phyloP scores from a whole-genome alignment of 2,329 filamentous ascomycete species.

The Colletotrichum theobromicola region DNA sequence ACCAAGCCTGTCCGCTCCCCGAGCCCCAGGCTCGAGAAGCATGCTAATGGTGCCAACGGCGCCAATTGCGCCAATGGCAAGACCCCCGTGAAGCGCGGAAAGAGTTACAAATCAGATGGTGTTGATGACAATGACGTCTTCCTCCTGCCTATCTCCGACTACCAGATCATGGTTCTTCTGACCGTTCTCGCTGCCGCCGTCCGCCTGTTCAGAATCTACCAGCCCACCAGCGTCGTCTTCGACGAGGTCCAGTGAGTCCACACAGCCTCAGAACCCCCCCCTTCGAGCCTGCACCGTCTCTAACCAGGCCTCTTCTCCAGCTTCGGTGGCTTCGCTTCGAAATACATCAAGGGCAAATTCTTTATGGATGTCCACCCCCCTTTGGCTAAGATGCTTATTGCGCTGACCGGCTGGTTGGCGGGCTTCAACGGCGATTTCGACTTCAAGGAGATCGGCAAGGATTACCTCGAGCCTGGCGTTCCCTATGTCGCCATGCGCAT shows the following conservation, averaged over 20 bases:
- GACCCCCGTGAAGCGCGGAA: constrained; percentile 31
- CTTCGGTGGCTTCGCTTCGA: constrained; percentile 97
- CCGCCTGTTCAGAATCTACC: constrained; percentile 93
- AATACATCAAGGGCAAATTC: constrained; percentile 99
- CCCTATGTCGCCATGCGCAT: constrained; percentile 98
- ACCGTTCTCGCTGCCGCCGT: constrained; percentile 80
- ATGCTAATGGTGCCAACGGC: constrained; percentile 16
- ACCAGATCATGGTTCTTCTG: constrained; percentile 74
- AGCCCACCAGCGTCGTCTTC: constrained; percentile 95
- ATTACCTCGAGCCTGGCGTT: constrained; percentile 92
- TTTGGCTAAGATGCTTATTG: constrained; percentile 94
- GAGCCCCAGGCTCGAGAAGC: constrained; percentile 30
- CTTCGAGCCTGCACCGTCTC: neutral
- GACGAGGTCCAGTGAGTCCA: constrained; percentile 94
- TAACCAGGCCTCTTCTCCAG: constrained; percentile 47
- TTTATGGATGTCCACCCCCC: constrained; percentile 99
- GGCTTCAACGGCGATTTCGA: constrained; percentile 96
- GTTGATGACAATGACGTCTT: constrained; percentile 93
- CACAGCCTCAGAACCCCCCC: neutral
- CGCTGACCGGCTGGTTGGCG: constrained; percentile 90
- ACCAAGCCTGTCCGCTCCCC: constrained; percentile 6
- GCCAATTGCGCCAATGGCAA: constrained; percentile 22
- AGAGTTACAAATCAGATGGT: constrained; percentile 76
- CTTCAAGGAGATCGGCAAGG: constrained; percentile 99
- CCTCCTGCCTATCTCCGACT: constrained; percentile 82